Conservation (phyloP, 805 yeast genomes). For the Jamesozyma spencerorum region DNA sequence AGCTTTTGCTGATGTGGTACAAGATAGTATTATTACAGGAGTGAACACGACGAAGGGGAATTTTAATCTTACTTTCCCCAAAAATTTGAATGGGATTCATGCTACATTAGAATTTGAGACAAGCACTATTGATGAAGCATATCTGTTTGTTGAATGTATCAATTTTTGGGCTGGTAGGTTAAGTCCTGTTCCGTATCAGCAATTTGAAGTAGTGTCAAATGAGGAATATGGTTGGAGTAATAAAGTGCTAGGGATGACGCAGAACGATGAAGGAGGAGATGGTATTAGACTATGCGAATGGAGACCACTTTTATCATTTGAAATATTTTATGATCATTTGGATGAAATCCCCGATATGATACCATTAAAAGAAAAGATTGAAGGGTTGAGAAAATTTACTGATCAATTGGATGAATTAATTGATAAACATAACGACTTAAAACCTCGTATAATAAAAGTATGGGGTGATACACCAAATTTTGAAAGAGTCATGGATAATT, state of each 20-base stretch:
- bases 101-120: conserved; percentile 51
- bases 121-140: conserved; percentile 57
- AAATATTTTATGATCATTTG: conserved; percentile 17
- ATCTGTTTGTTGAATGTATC: conserved; percentile 63
- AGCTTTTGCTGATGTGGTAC: conserved; percentile 20
- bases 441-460: conserved; percentile 30
- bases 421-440: conserved; percentile 36
- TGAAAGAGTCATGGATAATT: conserved; percentile 32
- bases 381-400: conserved; percentile 32
- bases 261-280: neutral
- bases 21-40: conserved; percentile 22
- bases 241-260: conserved; percentile 7
- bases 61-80: conserved; percentile 21
- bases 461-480: conserved; percentile 26
- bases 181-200: conserved; percentile 65
- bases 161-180: conserved; percentile 87
- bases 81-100: conserved; percentile 16
- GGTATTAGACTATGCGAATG: conserved; percentile 10
- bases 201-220: conserved; percentile 59
- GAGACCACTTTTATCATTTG: conserved; percentile 20
- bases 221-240: conserved; percentile 75
- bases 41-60: conserved; percentile 8
- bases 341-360: conserved; percentile 5
- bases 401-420: conserved; percentile 32
- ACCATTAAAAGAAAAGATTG: conserved; percentile 7